Base-by-base conservation (phyloP, 2,329 filamentous ascomycete genomes). In the Penicillium crustosum region DNA sequence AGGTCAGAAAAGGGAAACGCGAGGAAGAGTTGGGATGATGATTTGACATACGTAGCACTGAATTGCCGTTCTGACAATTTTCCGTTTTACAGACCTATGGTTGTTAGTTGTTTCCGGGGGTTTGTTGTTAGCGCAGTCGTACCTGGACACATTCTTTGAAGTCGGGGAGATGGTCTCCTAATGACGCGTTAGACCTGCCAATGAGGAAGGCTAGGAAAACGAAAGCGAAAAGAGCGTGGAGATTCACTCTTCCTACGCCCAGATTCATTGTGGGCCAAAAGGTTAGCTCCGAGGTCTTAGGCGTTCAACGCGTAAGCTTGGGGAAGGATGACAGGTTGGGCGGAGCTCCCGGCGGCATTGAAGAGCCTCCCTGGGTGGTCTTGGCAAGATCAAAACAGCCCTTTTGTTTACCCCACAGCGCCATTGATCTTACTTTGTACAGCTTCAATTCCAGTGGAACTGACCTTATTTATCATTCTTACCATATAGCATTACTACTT, bases 91-190 rank as follows among this genome's bases (percentile, higher is more conserved):
- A 97, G 67, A 93, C 82, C 91, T 96, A 60, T 65, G 31, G 59
- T 52, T 60, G 56, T 67, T 65, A 66, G 62, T 58, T 57, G 55
- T 53, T 59, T 51, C 27, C 27, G 36, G 38, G 38, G 41, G 33
- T 38, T 33, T 21, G 35, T 51, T 45, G 27, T 50, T 39, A 23
- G 12, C 45, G 49, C 17, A 29, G 33, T 51, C 49, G 63, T 79
- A 96, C 93, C 81, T 91, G 78, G 53, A 97, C 85, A 73, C 94
- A 99, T 74, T 92, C 82, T 71, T 82, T 84, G 74, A 99, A 99
- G 69, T 96, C 92, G 19, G 91, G 91, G 59, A 96, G 80, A 55
- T 86, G 83, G 75, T 99, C 94, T 64, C 94, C 94, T 49, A 87
- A 69, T 5, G 93, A 97, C 29, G 92, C 94, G 53, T 81, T 76